phyloP scores from a whole-genome alignment of 2,329 filamentous ascomycete species.

The Ceratocystis variospora region DNA sequence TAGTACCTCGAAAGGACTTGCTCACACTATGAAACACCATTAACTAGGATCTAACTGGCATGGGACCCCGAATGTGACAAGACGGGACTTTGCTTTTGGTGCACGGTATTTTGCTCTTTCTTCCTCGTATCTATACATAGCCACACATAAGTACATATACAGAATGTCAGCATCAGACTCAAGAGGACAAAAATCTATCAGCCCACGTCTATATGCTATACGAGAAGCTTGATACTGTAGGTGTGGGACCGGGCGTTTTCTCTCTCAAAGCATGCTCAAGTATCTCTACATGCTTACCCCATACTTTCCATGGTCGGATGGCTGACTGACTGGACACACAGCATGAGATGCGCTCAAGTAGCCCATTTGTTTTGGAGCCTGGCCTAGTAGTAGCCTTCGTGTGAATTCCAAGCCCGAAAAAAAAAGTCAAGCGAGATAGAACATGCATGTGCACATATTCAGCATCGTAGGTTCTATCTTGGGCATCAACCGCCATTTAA shows the following conservation, averaged over 20 bases:
- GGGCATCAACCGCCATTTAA: neutral
- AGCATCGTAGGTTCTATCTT: neutral
- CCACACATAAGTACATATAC: neutral
- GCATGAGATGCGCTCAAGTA: too few relatives aligned
- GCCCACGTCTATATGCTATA: too few relatives aligned
- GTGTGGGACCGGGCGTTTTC: too few relatives aligned
- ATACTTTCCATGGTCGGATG: neutral
- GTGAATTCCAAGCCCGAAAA: too few relatives aligned
- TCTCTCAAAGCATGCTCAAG: neutral
- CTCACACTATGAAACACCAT: neutral
- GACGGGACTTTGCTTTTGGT: neutral
- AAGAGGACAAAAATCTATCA: too few relatives aligned
- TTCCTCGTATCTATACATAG: neutral
- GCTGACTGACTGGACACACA: too few relatives aligned
- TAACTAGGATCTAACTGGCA: neutral
- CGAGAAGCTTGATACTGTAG: too few relatives aligned
- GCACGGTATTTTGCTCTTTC: neutral
- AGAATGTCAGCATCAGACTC: too few relatives aligned
- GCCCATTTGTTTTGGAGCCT: too few relatives aligned
- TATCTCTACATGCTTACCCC: neutral
- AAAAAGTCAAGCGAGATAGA: too few relatives aligned
- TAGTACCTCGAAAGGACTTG: neutral
- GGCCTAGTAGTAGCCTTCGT: too few relatives aligned
- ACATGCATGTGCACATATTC: too few relatives aligned
- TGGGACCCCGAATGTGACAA: neutral